Conservation (phyloP, 768 basidiomycete genomes). For the Leccinellum luteum region DNA sequence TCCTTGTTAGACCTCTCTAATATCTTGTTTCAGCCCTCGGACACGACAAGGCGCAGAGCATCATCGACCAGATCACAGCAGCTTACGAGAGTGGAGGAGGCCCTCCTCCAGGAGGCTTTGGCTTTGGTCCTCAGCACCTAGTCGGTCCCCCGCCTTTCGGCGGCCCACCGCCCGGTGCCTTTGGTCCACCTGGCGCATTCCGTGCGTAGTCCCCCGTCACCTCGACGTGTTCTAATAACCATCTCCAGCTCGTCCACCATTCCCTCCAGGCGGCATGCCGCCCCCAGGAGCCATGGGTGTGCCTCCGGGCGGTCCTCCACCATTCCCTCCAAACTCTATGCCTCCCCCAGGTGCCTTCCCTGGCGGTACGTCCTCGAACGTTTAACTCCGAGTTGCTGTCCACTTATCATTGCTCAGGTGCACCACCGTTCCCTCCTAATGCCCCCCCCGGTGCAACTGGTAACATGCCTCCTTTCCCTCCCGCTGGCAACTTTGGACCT, state of each 20-base stretch:
- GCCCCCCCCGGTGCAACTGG: constrained; percentile 32
- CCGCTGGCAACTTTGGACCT: constrained; percentile 34
- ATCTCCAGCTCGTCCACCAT: constrained; percentile 59
- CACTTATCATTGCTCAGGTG: constrained; percentile 24
- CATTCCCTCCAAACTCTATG: constrained; percentile 65
- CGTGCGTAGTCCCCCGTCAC: constrained; percentile 10
- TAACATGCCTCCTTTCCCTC: constrained; percentile 30
- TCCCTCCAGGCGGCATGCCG: constrained; percentile 57
- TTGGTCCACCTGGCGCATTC: constrained; percentile 20
- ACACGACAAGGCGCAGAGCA: constrained; percentile 96
- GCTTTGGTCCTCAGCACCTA: constrained; percentile 81
- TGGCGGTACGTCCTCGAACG: constrained; percentile 38
- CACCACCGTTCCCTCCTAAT: constrained; percentile 54
- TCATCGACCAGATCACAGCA: constrained; percentile 97
- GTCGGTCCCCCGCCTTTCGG: constrained; percentile 52
- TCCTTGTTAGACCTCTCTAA: constrained; percentile 3
- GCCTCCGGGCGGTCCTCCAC: constrained; percentile 61
- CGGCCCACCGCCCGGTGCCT: constrained; percentile 50
- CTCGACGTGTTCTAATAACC: constrained; percentile 2
- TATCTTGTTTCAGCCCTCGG: constrained; percentile 57
- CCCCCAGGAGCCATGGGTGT: constrained; percentile 49
- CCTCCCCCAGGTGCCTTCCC: constrained; percentile 49
- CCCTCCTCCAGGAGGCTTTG: constrained; percentile 85
- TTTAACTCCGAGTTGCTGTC: background rate
- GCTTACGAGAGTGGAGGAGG: constrained; percentile 86